Percentiles rank a stretch among this genome's conserved stretches.
phyloP scores from a whole-genome alignment of 345 rosid genomes.

The Brassica napus region DNA sequence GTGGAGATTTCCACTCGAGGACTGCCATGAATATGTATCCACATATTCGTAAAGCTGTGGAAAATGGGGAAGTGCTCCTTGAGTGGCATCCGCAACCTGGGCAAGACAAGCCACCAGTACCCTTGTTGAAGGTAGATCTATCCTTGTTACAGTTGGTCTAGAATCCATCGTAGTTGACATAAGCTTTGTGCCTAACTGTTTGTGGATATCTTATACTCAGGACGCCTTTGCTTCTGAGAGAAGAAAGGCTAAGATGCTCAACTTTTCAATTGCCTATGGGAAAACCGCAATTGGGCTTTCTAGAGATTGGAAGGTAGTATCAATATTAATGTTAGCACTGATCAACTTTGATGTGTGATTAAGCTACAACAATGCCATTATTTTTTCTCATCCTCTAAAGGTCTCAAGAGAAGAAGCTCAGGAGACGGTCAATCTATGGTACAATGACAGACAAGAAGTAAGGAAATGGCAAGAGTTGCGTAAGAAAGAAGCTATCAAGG shows the following conservation, averaged over 20 bases:
- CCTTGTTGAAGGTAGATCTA: conserved; percentile 77
- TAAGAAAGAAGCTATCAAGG: conserved; percentile 60
- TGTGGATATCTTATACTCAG: conserved; percentile 36
- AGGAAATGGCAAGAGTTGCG: conserved; percentile 77
- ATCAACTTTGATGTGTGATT: conserved; percentile 12
- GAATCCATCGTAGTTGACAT: background rate
- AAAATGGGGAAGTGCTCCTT: conserved; percentile 69
- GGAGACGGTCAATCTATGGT: conserved; percentile 89
- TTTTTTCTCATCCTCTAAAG: background rate
- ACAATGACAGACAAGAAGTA: conserved; percentile 86
- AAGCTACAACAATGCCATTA: background rate
- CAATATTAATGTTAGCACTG: background rate
- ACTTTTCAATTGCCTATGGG: conserved; percentile 96
- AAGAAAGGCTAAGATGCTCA: conserved; percentile 95
- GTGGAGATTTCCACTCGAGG: conserved; percentile 98
- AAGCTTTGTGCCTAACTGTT: background rate
- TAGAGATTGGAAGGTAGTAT: conserved; percentile 87
- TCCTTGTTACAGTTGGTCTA: background rate
- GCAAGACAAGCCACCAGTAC: conserved; percentile 94
- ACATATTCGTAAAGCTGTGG: conserved; percentile 77
- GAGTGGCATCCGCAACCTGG: conserved; percentile 96
- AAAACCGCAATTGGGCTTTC: conserved; percentile 90
- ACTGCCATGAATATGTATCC: conserved; percentile 98
- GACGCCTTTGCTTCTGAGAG: conserved; percentile 80
- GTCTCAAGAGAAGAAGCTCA: conserved; percentile 57